A percentile compares a stretch with the other conserved stretches of the same genome.
Conservation (phyloP, 257 asterid species). For the Thymus quinquecostatus region DNA sequence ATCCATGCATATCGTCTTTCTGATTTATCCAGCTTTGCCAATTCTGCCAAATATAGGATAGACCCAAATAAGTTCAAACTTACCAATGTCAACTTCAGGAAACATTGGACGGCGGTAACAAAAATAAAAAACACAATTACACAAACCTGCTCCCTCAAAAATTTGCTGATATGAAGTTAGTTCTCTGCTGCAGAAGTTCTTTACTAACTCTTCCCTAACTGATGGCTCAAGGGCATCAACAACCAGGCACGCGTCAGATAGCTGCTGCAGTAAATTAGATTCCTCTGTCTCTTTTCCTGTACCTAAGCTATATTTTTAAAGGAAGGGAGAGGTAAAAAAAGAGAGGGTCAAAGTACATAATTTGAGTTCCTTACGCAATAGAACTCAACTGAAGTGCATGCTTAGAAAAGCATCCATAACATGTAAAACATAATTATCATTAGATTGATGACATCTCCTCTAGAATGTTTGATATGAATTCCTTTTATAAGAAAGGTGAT, state of each 20-base stretch:
- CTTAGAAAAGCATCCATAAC: conserved; percentile 21
- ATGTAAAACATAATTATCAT: conserved; percentile 20
- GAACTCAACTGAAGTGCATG: conserved; percentile 13
- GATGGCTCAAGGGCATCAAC: conserved; percentile 99
- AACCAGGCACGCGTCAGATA: conserved; percentile 95
- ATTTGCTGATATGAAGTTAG: conserved; percentile 96
- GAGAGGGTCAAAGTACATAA: conserved; percentile 15
- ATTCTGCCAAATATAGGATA: conserved; percentile 52
- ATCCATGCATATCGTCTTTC: conserved; percentile 98
- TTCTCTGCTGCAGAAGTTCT: conserved; percentile 86
- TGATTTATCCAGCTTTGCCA: conserved; percentile 91
- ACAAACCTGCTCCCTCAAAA: conserved; percentile 97
- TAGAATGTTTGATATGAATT: conserved; percentile 6
- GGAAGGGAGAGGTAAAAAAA: conserved; percentile 16
- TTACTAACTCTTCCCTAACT: conserved; percentile 93
- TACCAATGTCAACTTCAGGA: conserved; percentile 28
- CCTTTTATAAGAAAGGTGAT: not conserved
- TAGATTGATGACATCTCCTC: not conserved
- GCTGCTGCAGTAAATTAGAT: conserved; percentile 82
- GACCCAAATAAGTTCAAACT: conserved; percentile 30
- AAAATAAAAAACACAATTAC: conserved; percentile 9
- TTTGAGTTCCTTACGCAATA: conserved; percentile 16
- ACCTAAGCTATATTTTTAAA: conserved; percentile 73
- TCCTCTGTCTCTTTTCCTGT: conserved; percentile 96
- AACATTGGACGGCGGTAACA: conserved; percentile 22